Base-by-base conservation (phyloP, 441 rosid genomes). In the Gossypium davidsonii region DNA sequence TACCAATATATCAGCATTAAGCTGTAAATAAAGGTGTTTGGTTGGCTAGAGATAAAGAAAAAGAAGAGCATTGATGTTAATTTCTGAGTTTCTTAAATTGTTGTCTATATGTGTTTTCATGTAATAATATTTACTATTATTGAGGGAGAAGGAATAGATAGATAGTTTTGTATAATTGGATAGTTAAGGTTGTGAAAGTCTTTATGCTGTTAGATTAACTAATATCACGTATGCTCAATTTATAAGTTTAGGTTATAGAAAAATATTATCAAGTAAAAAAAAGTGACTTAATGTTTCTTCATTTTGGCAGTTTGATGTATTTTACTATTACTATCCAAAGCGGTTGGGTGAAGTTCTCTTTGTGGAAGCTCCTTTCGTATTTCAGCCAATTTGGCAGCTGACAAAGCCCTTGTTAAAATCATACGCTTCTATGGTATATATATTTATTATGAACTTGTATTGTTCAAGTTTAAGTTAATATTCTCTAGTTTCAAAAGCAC, bases 291-390 rank as follows among this genome's bases (percentile, higher is more conserved):
- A 9, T 78, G 25, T 42, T 66, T 21, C 28, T 56, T 60, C 39
- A 18, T 37, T 76, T 73, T 74, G 79, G 76, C 95, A 95, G 99
- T 91, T 95, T 79, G 95, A 95, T 69, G 96, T 87, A 53, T 89
- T 91, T 69, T 91, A 95, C 85, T 85, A 78, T 81, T 95, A 95
- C 76, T 89, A 95, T 83, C 99, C 99, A 20, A 91, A 81, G 83
- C 91, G 96, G 69, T 78, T 95, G 82, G 89, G 87, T 34, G 86
- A 93, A 83, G 96, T 91, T 48, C 97, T 91, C 52, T 90, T 93
- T 68, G 95, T 95, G 75, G 99, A 91, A 72, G 97, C 98, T 77
- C 97, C 99, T 20, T 91, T 93, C 18, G 64, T 93, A 70, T 95
- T 93, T 82, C 73, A 84, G 86, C 98, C 98, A 39, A 78, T 93